Evolutionary conservation across 257 asterid species (phyloP).

Genomic region (Paulownia fortunei): DNA sequence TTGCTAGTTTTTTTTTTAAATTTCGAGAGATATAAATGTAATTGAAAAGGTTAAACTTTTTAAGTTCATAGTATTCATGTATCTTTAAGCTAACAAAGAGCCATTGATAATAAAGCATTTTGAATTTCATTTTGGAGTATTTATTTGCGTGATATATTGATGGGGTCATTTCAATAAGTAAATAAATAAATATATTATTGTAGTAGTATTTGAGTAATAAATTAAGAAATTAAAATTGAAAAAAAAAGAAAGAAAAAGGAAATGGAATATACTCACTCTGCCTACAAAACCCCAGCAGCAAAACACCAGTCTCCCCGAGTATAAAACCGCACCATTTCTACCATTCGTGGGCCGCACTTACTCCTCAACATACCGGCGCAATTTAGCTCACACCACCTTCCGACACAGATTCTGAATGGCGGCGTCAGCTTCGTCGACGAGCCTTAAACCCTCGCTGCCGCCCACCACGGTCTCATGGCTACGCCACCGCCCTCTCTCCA

Average conservation of each 20-base stretch:
- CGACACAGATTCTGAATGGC: conserved; percentile 49
- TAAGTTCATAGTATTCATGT: no score
- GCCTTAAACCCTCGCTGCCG: conserved; percentile 47
- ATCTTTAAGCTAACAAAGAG: no score
- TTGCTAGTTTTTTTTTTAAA: no score
- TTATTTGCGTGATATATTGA: no score
- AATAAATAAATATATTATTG: no score
- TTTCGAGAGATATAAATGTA: no score
- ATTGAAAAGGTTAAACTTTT: no score
- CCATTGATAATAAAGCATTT: no score
- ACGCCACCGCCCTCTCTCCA: conserved; percentile 39
- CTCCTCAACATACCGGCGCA: conserved; percentile 17
- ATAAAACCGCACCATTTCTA: not conserved
- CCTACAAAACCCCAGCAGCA: conserved; percentile 25
- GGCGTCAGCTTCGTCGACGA: conserved; percentile 54
- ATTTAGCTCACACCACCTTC: conserved; percentile 16
- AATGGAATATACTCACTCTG: not conserved
- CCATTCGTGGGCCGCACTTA: conserved; percentile 33
- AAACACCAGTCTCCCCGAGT: not conserved
- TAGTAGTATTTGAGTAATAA: not conserved
- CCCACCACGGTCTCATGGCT: conserved; percentile 49
- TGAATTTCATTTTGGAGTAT: no score
- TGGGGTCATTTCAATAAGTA: no score
- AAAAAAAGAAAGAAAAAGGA: no score
- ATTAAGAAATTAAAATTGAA: no score